Base-by-base conservation (phyloP, 768 basidiomycete genomes). In the Exidia glandulosa region DNA sequence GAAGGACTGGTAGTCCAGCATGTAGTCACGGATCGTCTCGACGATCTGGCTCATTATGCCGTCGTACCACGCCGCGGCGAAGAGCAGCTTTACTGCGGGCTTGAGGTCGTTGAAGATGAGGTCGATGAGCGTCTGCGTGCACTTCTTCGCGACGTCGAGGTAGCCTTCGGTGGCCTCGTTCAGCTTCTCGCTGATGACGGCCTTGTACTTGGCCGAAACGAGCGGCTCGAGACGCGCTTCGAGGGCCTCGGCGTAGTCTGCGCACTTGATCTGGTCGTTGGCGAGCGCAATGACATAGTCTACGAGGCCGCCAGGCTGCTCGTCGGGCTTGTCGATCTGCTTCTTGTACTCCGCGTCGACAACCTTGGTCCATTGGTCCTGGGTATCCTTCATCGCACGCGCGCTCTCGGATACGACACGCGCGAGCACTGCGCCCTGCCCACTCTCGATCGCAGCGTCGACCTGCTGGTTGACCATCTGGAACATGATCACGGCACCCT, bases 131-230 rank as follows among this genome's bases (percentile, higher is more conserved):
- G 88, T 88, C 66, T 95, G 90, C 25, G 89, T 93, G 77, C 94
- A 98, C 70, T 90, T 91, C 78, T 98, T 98, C 57, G 94, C 94
- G 37, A 98, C 92, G 72, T 99, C 96, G 63, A 98, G 82, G 72
- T 94, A 98, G 2, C 96, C 96, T 69, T 99, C 95, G 65, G 98
- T 97, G 33, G 94, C 94, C 63, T 95, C 89, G 75, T 96, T 97
- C 57, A 98, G 77, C 48, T 85, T 81, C 67, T 93, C 91, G 64
- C 82, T 85, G 67, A 98, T 95, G 4, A 82, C 78, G 14, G 75
- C 78, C 48, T 87, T 79, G 72, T 98, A 98, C 74, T 97, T 98
- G 68, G 89, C 87, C 9, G 89, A 92, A 3, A 98, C 94, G 55
- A 97, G 82, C 1, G 88, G 84, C 73, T 98, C 95, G 29, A 98